Evolutionary conservation across 257 asterid species (phyloP).

Genomic region (Cruciata laevipes): DNA sequence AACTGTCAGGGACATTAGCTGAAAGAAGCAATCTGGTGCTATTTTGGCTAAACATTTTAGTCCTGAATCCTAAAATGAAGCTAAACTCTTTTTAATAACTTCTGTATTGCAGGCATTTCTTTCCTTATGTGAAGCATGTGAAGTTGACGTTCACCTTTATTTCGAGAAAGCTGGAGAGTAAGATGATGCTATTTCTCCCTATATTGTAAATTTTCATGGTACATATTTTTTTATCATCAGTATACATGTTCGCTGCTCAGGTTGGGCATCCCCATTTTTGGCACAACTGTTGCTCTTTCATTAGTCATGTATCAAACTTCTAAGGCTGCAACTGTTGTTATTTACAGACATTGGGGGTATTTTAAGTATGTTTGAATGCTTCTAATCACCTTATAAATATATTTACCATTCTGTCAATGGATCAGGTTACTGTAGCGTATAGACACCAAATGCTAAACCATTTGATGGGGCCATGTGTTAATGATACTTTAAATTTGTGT

Average conservation of each 20-base stretch:
- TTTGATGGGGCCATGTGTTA: neutral
- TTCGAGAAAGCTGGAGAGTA: conserved; percentile 98
- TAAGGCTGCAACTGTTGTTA: neutral
- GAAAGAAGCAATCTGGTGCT: neutral
- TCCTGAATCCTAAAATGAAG: neutral
- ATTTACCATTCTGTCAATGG: neutral
- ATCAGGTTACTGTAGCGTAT: neutral
- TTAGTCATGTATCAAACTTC: neutral
- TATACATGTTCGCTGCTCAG: neutral
- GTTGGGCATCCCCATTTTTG: neutral
- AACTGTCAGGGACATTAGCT: neutral
- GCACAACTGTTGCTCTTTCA: neutral
- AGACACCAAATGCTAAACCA: neutral
- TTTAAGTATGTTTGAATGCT: neutral
- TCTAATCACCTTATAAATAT: neutral
- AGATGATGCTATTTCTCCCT: conserved; percentile 28
- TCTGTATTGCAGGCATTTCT: conserved; percentile 74
- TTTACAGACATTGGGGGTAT: neutral
- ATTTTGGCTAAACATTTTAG: conserved; percentile 1
- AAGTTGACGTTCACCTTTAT: conserved; percentile 79
- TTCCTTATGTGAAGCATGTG: conserved; percentile 92
- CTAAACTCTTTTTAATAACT: neutral
- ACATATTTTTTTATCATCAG: neutral
- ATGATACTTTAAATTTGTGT: neutral
- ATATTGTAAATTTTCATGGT: conserved; percentile 13